phyloP scores from a whole-genome alignment of 371 early-diverging fungal genomes.

The Coemansia sp. region DNA sequence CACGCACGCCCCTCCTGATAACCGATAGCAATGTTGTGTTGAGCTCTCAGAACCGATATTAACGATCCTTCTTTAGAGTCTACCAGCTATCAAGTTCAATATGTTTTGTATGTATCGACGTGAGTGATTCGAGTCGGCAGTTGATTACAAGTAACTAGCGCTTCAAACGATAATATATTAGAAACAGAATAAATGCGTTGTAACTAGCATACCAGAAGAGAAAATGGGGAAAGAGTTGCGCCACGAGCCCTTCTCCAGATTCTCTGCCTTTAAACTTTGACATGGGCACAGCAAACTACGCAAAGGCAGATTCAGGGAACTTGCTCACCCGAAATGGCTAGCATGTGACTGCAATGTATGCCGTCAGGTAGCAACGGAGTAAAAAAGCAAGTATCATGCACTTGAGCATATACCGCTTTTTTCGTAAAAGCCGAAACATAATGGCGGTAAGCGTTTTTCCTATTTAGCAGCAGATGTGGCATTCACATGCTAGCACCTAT shows the following conservation, averaged over 20 bases:
- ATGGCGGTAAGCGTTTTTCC: neutral
- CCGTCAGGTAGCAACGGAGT: neutral
- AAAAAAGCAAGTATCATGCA: neutral
- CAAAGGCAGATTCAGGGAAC: neutral
- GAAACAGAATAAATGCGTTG: neutral
- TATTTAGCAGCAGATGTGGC: neutral
- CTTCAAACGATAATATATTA: neutral
- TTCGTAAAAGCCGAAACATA: neutral
- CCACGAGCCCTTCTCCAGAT: neutral
- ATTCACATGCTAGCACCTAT: neutral
- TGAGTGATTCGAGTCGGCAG: too few relatives aligned
- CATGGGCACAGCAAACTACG: neutral
- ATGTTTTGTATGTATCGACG: too few relatives aligned
- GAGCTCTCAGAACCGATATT: too few relatives aligned
- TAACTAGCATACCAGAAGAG: neutral
- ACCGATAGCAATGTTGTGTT: too few relatives aligned
- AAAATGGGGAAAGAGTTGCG: neutral
- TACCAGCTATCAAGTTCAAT: too few relatives aligned
- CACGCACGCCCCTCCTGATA: too few relatives aligned
- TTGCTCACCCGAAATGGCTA: neutral
- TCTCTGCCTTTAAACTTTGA: neutral
- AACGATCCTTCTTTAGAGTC: too few relatives aligned
- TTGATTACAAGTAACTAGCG: neutral
- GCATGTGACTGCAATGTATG: slow-evolving; percentile 11
- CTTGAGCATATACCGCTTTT: neutral